A percentile compares a stretch with the other conserved stretches of the same genome.
phyloP scores from a whole-genome alignment of 169 alveolate species.

The Plasmodium knowlesi region DNA sequence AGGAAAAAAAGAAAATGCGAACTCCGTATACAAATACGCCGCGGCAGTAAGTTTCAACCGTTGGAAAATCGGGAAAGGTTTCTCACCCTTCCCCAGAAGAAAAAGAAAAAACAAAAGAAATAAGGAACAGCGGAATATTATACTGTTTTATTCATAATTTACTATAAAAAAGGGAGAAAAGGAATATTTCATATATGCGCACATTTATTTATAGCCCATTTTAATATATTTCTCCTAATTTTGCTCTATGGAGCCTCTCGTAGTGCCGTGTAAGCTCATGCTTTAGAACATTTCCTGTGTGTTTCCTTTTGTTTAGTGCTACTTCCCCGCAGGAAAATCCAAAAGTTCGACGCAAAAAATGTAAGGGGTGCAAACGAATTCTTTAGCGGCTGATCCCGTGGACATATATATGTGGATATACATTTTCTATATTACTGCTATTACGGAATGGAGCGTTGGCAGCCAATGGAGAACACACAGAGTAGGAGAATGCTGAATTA shows the following conservation, averaged over 20 bases:
- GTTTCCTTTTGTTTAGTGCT: background rate
- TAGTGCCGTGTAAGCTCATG: background rate
- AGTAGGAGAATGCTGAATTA: too few species aligned
- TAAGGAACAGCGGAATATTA: background rate
- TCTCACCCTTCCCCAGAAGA: background rate
- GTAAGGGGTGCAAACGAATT: background rate
- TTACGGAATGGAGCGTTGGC: background rate
- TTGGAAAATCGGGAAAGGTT: background rate
- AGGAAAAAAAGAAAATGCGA: background rate
- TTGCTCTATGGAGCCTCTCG: background rate
- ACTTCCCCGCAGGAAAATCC: background rate
- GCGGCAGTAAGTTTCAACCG: background rate
- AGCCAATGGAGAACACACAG: too few species aligned
- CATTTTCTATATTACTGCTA: background rate
- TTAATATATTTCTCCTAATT: background rate
- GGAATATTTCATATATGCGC: background rate
- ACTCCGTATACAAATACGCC: background rate
- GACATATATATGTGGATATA: background rate
- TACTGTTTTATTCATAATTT: too few species aligned
- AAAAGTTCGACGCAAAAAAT: background rate
- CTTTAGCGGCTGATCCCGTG: background rate
- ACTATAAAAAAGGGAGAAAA: background rate
- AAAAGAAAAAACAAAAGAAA: too few species aligned
- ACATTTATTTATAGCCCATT: background rate
- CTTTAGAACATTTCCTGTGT: background rate